These are phyloP conservation scores for Claviceps africana DNA, from an alignment of 2,329 filamentous ascomycete species.

Conservation along the genomic window DNA sequence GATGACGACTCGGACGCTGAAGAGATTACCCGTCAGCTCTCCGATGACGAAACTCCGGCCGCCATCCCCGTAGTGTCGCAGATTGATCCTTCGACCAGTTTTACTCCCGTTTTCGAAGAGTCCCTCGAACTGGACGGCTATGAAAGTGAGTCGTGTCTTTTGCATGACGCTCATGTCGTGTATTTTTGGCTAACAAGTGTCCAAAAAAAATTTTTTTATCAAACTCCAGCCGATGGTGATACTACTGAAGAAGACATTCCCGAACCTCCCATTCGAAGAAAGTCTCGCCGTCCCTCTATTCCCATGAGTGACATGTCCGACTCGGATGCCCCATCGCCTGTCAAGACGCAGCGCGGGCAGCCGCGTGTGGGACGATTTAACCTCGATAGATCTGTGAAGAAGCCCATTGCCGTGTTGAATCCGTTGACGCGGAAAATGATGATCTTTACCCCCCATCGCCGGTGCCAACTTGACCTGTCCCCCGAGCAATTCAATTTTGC, in stretches of 20 bases:
- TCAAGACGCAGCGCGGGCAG: constrained; percentile 34
- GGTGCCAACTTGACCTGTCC: constrained; percentile 36
- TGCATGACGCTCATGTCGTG: constrained; percentile 3
- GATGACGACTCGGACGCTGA: constrained; percentile 28
- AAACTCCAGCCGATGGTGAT: constrained; percentile 39
- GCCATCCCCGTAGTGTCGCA: constrained; percentile 27
- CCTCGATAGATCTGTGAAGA: constrained; percentile 37
- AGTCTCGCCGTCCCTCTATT: constrained; percentile 27
- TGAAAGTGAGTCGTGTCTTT: constrained; percentile 37
- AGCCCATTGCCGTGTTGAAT: constrained; percentile 45
- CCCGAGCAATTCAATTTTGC: constrained; percentile 40
- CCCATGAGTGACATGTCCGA: constrained; percentile 30
- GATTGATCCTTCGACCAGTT: constrained; percentile 12
- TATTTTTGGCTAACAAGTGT: constrained; percentile 6
- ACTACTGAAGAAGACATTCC: constrained; percentile 47
- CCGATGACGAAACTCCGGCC: constrained; percentile 28
- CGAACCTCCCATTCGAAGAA: constrained; percentile 34
- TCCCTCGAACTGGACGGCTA: constrained; percentile 39
- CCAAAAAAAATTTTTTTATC: no score
- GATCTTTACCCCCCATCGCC: constrained; percentile 44
- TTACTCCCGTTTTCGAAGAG: constrained; percentile 19
- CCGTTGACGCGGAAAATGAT: constrained; percentile 46
- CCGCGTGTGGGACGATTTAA: constrained; percentile 42
- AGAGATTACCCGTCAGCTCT: constrained; percentile 21
- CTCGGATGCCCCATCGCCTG: constrained; percentile 34